phyloP scores from a whole-genome alignment of 164 flowering plant genomes.

The Malania oleifera region DNA sequence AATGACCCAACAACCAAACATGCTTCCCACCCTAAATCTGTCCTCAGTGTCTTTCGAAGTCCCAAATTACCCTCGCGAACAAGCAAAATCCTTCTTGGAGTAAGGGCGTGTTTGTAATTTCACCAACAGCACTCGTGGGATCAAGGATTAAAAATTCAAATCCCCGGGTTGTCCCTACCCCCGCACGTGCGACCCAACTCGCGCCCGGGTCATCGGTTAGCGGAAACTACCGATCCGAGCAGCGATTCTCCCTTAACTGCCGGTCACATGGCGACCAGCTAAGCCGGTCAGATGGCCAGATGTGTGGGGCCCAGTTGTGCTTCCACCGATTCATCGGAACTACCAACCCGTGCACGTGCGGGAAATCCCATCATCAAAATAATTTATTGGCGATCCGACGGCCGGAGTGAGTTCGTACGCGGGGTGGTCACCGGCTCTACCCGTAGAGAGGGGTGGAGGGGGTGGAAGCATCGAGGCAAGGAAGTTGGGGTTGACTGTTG shows the following conservation, averaged over 20 bases:
- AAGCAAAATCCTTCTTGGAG: no score
- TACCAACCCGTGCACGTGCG: slow-evolving; percentile 28
- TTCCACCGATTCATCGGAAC: neutral
- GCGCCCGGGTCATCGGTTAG: slow-evolving; percentile 9
- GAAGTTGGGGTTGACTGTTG: slow-evolving; percentile 26
- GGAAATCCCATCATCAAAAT: slow-evolving; percentile 11
- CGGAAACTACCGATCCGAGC: slow-evolving; percentile 14
- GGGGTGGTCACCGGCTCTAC: slow-evolving; percentile 13
- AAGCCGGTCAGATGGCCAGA: slow-evolving; percentile 32
- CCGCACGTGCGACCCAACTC: slow-evolving; percentile 21
- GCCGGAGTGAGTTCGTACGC: slow-evolving; percentile 5
- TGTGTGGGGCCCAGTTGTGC: slow-evolving; percentile 16
- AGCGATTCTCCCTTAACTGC: slow-evolving; percentile 6
- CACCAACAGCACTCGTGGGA: no score
- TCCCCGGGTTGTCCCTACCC: neutral
- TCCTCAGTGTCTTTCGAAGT: neutral
- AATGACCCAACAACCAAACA: slow-evolving; percentile 21
- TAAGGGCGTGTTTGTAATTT: no score
- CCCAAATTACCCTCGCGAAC: slow-evolving; percentile 8
- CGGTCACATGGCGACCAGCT: slow-evolving; percentile 45
- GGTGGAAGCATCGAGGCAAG: neutral
- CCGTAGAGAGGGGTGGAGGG: slow-evolving; percentile 16
- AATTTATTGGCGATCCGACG: slow-evolving; percentile 10
- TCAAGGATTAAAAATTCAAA: neutral
- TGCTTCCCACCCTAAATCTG: slow-evolving; percentile 12